A percentile compares a stretch with the other conserved stretches of the same genome.
phyloP scores from a whole-genome alignment of 2,329 filamentous ascomycete genomes.

The Trichoderma atrobrunneum region DNA sequence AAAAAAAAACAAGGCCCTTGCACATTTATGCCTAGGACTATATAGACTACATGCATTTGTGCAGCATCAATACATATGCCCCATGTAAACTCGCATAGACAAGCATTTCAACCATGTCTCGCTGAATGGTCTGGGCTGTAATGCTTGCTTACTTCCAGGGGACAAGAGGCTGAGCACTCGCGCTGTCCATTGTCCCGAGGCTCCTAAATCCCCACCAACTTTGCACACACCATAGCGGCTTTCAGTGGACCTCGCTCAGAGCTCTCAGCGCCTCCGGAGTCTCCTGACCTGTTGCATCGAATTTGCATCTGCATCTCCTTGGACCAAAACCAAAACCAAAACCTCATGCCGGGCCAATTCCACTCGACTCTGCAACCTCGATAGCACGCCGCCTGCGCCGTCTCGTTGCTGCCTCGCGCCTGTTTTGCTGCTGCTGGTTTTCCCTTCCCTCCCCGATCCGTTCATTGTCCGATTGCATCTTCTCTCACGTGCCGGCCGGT shows the following conservation, averaged over 20 bases:
- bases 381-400: neutral
- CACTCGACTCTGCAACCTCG: neutral
- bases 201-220: constrained; percentile 16
- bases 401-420: neutral
- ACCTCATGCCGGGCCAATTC: neutral
- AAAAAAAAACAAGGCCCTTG: neutral
- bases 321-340: neutral
- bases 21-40: neutral
- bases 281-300: constrained; percentile 4
- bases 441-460: neutral
- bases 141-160: neutral
- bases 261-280: constrained; percentile 9
- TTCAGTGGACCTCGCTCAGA: constrained; percentile 7
- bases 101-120: neutral
- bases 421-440: neutral
- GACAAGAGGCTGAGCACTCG: constrained; percentile 7
- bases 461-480: neutral
- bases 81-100: neutral
- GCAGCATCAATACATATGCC: neutral
- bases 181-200: constrained; percentile 14
- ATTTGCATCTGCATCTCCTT: neutral
- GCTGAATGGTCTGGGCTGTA: neutral
- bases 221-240: neutral
- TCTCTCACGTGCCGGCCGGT: constrained; percentile 15
- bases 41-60: neutral